Evolutionary conservation across 495 filamentous ascomycete species (phyloP), one percentile per base, ranked within the genome.

Genomic region (Tetracladium setigerum): DNA sequence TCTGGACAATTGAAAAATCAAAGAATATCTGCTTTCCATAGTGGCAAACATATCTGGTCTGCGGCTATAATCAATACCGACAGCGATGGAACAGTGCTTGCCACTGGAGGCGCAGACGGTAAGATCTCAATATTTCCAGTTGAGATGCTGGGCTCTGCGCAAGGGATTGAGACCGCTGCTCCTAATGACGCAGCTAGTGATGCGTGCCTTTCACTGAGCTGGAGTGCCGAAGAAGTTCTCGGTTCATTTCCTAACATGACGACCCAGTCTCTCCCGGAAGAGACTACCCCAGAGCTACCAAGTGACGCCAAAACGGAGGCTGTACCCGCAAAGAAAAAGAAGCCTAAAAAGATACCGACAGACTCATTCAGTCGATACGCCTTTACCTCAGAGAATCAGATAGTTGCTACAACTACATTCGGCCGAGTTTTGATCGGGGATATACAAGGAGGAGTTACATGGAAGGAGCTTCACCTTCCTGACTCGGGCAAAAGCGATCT

Each of bases 11-110:
- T 92, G 30, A 65, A 46, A 7, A 71, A 83, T 19, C 62, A 68
- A 9, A 61, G 66, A 2, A 78, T 73, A 11, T 72, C 73, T 32
- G 64, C 69, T 14, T 78, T 74, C 39, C 92, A 98, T 59, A 69
- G 65, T 24, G 91, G 92, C 24, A 97, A 96, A 62, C 86, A 95
- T 57, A 81, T 96, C n/a, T 96, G 89, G 89, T 82, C 87, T 1
- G 64, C 78, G 19, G 79, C 77, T 10, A 57, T 84, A 8, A 52
- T 54, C n/a, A 52, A 30, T 12, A 44, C 42, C 5, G 52, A 52
- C 7, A 48, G 57, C 24, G 49, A 62, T 6, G 60, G 55, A 10
- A 45, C 61, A 2, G 41, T 77, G 0, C 59, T 94, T 49, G 79
- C 80, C n/a, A 91, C 85, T 34, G 92, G 91, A 2, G 92, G 87